Conservation (phyloP, 2,329 filamentous ascomycete species). For the Colletotrichum shisoi region DNA sequence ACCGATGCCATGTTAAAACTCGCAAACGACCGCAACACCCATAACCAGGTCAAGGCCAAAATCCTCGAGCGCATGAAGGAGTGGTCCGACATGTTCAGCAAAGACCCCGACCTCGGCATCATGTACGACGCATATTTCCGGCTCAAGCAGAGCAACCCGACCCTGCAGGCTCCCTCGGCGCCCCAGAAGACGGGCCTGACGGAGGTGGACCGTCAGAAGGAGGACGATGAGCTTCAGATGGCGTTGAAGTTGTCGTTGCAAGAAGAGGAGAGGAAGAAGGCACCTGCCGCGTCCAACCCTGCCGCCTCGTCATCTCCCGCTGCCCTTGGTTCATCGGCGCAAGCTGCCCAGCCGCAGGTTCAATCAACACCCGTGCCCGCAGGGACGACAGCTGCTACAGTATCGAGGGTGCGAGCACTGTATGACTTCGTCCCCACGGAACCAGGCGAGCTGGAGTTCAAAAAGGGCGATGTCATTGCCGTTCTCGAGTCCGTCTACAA, state of each 20-base stretch:
- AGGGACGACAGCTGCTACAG: constrained; percentile 93
- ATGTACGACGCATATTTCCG: constrained; percentile 96
- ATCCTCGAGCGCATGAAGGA: constrained; percentile 96
- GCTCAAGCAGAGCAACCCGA: constrained; percentile 84
- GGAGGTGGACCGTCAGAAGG: constrained; percentile 87
- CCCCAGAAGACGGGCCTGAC: constrained; percentile 93
- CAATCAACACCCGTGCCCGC: constrained; percentile 69
- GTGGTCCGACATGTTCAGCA: constrained; percentile 93
- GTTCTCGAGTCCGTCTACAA: constrained; percentile 98
- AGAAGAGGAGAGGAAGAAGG: constrained; percentile 75
- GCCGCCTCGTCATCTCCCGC: constrained; percentile 50
- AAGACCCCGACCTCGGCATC: constrained; percentile 89
- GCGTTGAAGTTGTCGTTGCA: constrained; percentile 91
- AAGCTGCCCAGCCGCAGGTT: constrained; percentile 51
- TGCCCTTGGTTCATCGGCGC: constrained; percentile 44
- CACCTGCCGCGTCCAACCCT: constrained; percentile 50
- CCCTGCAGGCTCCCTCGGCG: constrained; percentile 88
- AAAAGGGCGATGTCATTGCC: constrained; percentile 95
- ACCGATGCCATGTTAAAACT: constrained; percentile 92
- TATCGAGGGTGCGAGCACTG: constrained; percentile 89
- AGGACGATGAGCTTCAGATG: constrained; percentile 97
- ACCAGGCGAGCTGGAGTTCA: constrained; percentile 92
- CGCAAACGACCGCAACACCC: constrained; percentile 92
- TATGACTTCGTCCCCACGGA: constrained; percentile 97
- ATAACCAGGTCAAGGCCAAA: constrained; percentile 95